phyloP scores from a whole-genome alignment of 768 basidiomycete genomes.

The Pleurotus pulmonarius region DNA sequence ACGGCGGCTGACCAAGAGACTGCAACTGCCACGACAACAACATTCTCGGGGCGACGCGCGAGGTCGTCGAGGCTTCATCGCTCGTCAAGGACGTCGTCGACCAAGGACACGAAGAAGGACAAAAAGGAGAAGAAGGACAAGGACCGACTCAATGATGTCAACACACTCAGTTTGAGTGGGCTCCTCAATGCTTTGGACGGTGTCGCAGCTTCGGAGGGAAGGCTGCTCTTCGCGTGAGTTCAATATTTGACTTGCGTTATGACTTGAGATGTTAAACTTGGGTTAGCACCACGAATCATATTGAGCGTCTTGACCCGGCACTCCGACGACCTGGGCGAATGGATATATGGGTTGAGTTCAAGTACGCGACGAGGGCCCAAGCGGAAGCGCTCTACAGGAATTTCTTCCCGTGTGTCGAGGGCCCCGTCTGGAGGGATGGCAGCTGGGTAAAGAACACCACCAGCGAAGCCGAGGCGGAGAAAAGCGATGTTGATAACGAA shows the following conservation, averaged over 20 bases:
- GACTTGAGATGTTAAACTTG: too few species aligned
- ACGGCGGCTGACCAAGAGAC: not conserved
- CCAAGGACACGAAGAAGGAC: constrained; percentile 21
- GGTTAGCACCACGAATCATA: constrained; percentile 79
- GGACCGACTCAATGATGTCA: constrained; percentile 70
- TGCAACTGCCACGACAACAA: not conserved
- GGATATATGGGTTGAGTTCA: constrained; percentile 93
- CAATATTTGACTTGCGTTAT: not conserved
- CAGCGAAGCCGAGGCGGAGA: not conserved
- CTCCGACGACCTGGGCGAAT: constrained; percentile 89
- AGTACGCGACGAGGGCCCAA: constrained; percentile 81
- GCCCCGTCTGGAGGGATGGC: constrained; percentile 3
- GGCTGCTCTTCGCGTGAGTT: constrained; percentile 84
- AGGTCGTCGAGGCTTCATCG: not conserved
- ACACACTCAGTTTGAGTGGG: constrained; percentile 78
- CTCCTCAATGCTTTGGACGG: constrained; percentile 84
- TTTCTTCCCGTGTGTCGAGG: constrained; percentile 66
- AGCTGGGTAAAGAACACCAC: constrained; percentile 1
- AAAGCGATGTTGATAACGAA: constrained; percentile 31
- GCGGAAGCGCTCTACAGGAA: constrained; percentile 85
- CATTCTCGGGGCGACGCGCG: not conserved
- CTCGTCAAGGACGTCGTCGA: constrained; percentile 16
- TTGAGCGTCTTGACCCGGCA: constrained; percentile 88
- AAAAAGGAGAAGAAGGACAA: constrained; percentile 43
- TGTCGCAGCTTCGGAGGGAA: constrained; percentile 82